Base-by-base conservation (phyloP, 345 rosid genomes). In the Lenwebbia sp. region DNA sequence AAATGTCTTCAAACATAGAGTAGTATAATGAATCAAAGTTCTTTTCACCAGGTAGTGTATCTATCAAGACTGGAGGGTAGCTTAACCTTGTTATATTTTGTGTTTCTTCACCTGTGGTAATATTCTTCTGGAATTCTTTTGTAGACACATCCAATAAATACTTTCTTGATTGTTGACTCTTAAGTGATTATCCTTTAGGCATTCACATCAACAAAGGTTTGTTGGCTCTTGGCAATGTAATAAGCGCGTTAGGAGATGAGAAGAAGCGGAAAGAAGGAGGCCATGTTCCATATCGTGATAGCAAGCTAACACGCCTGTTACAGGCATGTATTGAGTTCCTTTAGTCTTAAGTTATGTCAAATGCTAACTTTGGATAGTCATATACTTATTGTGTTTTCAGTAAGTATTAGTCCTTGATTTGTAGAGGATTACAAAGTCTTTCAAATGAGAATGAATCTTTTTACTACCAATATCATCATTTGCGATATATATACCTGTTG, bases 281-380 rank as follows among this genome's bases (percentile, higher is more conserved):
- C 49, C 99, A 96, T 51, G 94, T 96, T 83, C 99, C 99, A 33
- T 97, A 96, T 54, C 98, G 99, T 60, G 99, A 98, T 87, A 98
- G 99, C 99, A 98, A 98, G 93, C 88, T 98, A 93, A 98, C 99
- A 54, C 98, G 99, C 74, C 92, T 98, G 91, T 90, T 98, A 47
- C 99, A 96, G 98, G 99, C 88, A 91, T 37, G 78, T 70, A 33
- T 33, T 70, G 13, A 44, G 33, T 33, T 70, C 57, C 57, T 65
- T 70, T 70, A 33, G 78, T 19, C 44, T 70, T 33, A 33, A 70
- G 78, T 70, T 21, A 33, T 11, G 37, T n/a, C 84, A n/a, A 51
- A 83, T 83, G 37, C 44, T 83, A 83, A 83, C 28, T 51, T 52
- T 83, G 58, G 10, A 5, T n/a, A 51, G 23, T 28, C 58, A 13